Evolutionary conservation across 257 asterid species (phyloP).

Genomic region (Forsythia suspensa): DNA sequence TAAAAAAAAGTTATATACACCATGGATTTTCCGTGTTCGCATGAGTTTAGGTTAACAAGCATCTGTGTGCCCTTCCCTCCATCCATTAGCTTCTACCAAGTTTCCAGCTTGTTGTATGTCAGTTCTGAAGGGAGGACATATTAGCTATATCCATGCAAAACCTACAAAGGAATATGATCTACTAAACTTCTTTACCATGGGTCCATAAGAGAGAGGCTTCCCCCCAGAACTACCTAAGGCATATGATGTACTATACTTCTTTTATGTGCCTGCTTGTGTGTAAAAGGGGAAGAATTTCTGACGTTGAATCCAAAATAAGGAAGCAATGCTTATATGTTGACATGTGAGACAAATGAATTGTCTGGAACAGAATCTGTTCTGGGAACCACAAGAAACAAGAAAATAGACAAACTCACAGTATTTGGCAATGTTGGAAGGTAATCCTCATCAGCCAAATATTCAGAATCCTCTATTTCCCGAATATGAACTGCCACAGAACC

Average conservation of each 20-base stretch:
- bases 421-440: conserved; percentile 87
- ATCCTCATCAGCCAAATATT: conserved; percentile 72
- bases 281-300: not conserved
- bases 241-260: not conserved
- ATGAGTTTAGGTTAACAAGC: not conserved
- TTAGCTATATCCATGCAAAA: not conserved
- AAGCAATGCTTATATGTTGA: not conserved
- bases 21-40: not conserved
- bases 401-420: conserved; percentile 62
- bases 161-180: not conserved
- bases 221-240: not conserved
- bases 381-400: conserved; percentile 20
- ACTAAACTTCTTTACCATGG: not conserved
- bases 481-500: conserved; percentile 83
- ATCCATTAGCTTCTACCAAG: not conserved
- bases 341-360: not conserved
- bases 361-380: conserved; percentile 8
- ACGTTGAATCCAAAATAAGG: not conserved
- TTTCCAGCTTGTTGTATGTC: not conserved
- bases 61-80: not conserved
- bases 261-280: not conserved
- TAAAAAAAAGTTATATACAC: not conserved
- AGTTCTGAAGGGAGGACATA: not conserved
- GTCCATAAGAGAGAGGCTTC: not conserved
- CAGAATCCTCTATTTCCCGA: conserved; percentile 78